Base-by-base conservation (phyloP, 495 filamentous ascomycete species). In the Mytilinidion resinicola region DNA sequence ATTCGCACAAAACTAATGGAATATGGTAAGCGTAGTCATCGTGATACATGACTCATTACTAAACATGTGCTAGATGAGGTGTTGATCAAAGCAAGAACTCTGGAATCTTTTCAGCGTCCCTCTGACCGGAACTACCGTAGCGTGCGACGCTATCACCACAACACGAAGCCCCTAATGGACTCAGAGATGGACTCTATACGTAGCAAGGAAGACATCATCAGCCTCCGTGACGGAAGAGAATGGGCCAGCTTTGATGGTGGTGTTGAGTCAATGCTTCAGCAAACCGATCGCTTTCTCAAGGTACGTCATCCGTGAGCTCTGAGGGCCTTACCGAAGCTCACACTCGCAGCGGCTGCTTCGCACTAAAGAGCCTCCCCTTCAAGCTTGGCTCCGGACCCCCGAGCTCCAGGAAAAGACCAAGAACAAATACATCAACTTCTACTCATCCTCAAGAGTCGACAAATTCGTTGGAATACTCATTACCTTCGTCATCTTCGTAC, bases 201-300 rank as follows among this genome's bases (percentile, higher is more conserved):
- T 43, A 58, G 67, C 1, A 74, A 72, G 56, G 75, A 73, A 53
- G 75, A 78, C 54, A 57, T 76, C 1, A 52, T 78, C 3, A 73
- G 71, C n/a, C 57, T 77, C 2, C 57, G 70, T 3, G 59, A 67
- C 8, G 73, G 73, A 0, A 56, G 72, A 12, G 75, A 77, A 37
- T 62, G 71, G 50, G 67, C 70, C 21, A 67, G 69, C 51, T 72
- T 77, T 15, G 74, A 77, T 46, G 72, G 66, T 4, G 17, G 60
- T 7, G 46, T 78, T 19, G 75, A 76, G 62, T 34, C 51, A 0
- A 37, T 70, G 3, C 57, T 78, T 15, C 42, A 59, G 11, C 47
- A 55, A 1, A 57, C 63, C 10, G 50, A 69, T 41, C 17, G 35
- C 53, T 53, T 71, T 0, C 63, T 67, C 0, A 55, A 51, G 33